Evolutionary conservation across 2,329 filamentous ascomycete species (phyloP).

Genomic region (Penicillium sp.): DNA sequence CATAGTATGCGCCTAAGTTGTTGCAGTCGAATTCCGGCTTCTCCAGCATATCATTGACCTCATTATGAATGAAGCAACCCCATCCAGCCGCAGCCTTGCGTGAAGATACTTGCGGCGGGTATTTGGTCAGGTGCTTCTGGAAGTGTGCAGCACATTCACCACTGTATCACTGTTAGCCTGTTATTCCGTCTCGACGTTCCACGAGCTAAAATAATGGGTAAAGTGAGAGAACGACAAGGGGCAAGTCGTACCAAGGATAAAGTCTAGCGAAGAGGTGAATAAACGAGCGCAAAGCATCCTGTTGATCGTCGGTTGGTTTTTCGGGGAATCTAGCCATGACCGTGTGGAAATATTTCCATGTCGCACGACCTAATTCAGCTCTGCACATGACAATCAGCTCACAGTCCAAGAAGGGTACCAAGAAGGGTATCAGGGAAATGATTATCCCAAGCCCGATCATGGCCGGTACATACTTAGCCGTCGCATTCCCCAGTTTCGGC

Average conservation of each 20-base stretch:
- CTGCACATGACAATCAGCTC: constrained; percentile 36
- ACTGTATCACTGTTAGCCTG: constrained; percentile 38
- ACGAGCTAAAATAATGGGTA: background rate
- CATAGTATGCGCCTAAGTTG: constrained; percentile 69
- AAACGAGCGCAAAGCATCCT: constrained; percentile 62
- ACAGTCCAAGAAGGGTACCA: background rate
- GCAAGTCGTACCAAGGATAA: constrained; percentile 64
- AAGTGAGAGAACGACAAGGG: too few species aligned
- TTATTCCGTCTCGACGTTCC: background rate
- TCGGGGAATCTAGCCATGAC: constrained; percentile 70
- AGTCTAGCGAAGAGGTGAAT: constrained; percentile 67
- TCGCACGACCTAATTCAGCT: constrained; percentile 66
- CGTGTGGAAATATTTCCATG: constrained; percentile 70
- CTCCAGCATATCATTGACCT: constrained; percentile 65
- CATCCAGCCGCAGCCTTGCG: constrained; percentile 66
- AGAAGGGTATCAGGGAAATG: too few species aligned
- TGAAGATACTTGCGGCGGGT: constrained; percentile 67
- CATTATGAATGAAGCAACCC: constrained; percentile 70
- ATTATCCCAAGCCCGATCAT: background rate
- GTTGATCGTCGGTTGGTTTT: constrained; percentile 64
- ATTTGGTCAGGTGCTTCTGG: constrained; percentile 63
- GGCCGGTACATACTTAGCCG: constrained; percentile 46
- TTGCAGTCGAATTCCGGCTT: constrained; percentile 67
- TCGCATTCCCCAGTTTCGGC: constrained; percentile 54
- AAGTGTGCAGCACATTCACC: constrained; percentile 70